Evolutionary conservation across 192 early-diverging fungal genomes (phyloP), one percentile per base, ranked within the genome.

Genomic region (Backusella australiensis): DNA sequence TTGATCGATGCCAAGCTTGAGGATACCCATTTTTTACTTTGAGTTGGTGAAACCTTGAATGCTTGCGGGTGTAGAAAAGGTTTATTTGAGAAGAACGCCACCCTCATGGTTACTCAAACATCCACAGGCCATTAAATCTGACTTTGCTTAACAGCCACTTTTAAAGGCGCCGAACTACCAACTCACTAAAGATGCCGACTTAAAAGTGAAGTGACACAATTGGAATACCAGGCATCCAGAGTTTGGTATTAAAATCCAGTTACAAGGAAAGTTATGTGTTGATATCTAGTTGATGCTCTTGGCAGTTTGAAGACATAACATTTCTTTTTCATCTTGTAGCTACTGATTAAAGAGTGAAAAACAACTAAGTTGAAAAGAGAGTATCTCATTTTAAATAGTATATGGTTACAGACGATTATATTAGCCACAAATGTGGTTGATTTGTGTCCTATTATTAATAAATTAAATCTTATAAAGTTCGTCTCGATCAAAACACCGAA

Each of bases 31-130:
- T 63, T 26, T 29, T 29, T n/a, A 11, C 19, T 56, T 32, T 63
- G 26, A 63, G 56, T 63, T 23, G 56, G 56, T 63, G 56, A 29
- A 63, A 63, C 56, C 56, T 53, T 59, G 21, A 12, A 23, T 23
- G 9, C 23, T 63, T 29, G 19, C 26, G 23, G 53, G n/a, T 59
- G 23, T 23, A 59, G 53, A 59, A 59, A 59, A 59, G 26, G 53
- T 59, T 59, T 59, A 59, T 59, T 59, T 59, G 53, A 59, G 53
- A 23, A 59, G 23, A 59, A 59, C 56, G 56, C 56, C 56, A 63
- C 56, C 56, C 21, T 63, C 56, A 63, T 29, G 26, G 56, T 63
- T 63, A 63, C 56, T 63, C 56, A 63, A 63, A 14, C 23, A 29
- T 29, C 23, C 26, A 63, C 56, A 12, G 56, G 56, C 11, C 26